Conservation (phyloP, 768 basidiomycete species). For the Suillus variegatus region DNA sequence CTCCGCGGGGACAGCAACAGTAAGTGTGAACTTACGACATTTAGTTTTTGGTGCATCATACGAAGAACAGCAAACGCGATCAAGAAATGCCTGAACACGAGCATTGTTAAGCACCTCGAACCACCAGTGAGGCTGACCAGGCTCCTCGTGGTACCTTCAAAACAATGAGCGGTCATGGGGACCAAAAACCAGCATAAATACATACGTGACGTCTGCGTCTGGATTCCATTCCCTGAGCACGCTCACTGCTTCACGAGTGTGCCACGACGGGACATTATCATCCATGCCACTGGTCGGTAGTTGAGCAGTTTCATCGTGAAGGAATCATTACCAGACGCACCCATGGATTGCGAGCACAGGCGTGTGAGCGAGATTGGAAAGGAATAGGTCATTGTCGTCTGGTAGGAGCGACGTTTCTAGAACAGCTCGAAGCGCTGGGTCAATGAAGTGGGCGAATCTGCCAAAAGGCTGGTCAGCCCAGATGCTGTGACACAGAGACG, state of each 20-base stretch:
- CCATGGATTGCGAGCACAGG: conserved; percentile 81
- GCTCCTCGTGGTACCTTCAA: conserved; percentile 61
- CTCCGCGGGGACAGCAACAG: conserved; percentile 68
- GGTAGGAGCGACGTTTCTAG: conserved; percentile 74
- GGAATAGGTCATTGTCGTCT: conserved; percentile 86
- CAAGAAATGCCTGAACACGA: conserved; percentile 58
- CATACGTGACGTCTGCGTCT: conserved; percentile 54
- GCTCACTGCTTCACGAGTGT: conserved; percentile 66
- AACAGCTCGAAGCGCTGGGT: conserved; percentile 71
- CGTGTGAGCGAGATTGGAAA: conserved; percentile 72
- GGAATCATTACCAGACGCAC: conserved; percentile 37
- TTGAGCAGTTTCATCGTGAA: background rate
- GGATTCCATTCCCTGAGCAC: conserved; percentile 60
- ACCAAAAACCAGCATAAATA: conserved; percentile 8
- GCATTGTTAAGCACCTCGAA: conserved; percentile 54
- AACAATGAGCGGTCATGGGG: background rate
- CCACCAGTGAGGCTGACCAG: conserved; percentile 72
- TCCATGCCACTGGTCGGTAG: conserved; percentile 61
- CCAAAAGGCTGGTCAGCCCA: background rate
- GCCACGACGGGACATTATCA: conserved; percentile 87
- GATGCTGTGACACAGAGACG: background rate
- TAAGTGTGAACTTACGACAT: conserved; percentile 59
- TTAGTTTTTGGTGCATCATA: background rate
- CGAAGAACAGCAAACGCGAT: conserved; percentile 27
- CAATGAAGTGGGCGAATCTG: conserved; percentile 75